Evolutionary conservation across 306 rosid species (phyloP).

Genomic region (Vachellia pachyceras): DNA sequence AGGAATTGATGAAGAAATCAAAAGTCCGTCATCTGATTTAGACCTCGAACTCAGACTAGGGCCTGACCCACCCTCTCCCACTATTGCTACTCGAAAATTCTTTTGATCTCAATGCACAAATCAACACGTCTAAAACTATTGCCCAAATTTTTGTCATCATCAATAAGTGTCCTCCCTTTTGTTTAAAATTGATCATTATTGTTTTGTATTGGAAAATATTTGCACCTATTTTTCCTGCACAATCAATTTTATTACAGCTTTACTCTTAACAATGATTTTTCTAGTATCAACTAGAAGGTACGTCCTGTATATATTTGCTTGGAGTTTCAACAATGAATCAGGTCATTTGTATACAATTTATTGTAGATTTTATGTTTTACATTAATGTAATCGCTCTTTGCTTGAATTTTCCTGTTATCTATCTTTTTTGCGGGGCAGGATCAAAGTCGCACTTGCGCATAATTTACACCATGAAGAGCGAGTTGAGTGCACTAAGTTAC

Average conservation of each 20-base stretch:
- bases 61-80: constrained; percentile 58
- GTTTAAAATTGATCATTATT: constrained; percentile 27
- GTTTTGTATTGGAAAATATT: constrained; percentile 23
- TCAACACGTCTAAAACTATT: not conserved
- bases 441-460: not conserved
- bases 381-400: not conserved
- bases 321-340: not conserved
- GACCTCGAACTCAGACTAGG: constrained; percentile 95
- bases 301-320: not conserved
- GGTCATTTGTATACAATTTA: not conserved
- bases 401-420: not conserved
- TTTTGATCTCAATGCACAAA: constrained; percentile 45
- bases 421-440: not conserved
- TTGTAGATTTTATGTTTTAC: not conserved
- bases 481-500: not conserved
- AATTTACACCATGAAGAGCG: not conserved
- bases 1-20: constrained; percentile 10
- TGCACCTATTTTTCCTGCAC: not conserved
- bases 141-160: not conserved
- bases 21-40: constrained; percentile 40
- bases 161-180: not conserved
- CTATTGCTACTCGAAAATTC: constrained; percentile 55
- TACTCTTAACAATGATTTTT: not conserved
- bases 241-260: not conserved
- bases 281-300: not conserved